phyloP scores from a whole-genome alignment of 768 basidiomycete species.

The Termitomyces sp. region DNA sequence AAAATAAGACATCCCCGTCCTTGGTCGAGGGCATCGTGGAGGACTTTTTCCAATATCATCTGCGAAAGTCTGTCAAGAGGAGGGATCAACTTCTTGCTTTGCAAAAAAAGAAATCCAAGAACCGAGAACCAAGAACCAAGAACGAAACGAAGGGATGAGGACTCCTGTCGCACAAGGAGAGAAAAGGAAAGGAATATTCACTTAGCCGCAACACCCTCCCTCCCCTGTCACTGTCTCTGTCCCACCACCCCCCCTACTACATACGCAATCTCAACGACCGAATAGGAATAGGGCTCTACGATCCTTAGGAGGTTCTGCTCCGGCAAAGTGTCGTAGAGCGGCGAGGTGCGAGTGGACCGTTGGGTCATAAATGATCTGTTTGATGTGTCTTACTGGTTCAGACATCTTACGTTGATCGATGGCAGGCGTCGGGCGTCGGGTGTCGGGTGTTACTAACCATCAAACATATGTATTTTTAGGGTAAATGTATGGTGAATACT shows the following conservation, averaged over 20 bases:
- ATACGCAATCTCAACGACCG: conserved; percentile 84
- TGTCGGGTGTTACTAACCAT: too few species aligned
- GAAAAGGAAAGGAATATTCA: too few species aligned
- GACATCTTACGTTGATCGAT: too few species aligned
- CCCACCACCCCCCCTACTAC: conserved; percentile 87
- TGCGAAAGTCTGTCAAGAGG: conserved; percentile 72
- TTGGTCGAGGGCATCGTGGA: conserved; percentile 94
- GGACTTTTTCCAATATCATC: conserved; percentile 96
- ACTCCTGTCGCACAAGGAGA: too few species aligned
- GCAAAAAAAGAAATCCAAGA: not conserved
- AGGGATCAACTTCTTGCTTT: not conserved
- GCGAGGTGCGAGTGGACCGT: conserved; percentile 95
- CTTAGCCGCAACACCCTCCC: conserved; percentile 91
- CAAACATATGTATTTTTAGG: too few species aligned
- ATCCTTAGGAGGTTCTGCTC: conserved; percentile 95
- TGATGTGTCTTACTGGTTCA: too few species aligned
- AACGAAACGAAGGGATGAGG: too few species aligned
- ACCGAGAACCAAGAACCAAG: too few species aligned
- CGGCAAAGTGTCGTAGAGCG: conserved; percentile 90
- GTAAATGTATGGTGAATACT: too few species aligned
- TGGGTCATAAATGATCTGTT: conserved; percentile 48
- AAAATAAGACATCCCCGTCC: conserved; percentile 88
- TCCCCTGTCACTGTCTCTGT: conserved; percentile 87
- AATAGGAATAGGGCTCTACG: conserved; percentile 96
- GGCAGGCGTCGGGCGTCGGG: too few species aligned